These are phyloP conservation scores for Quillaja saponaria DNA, from an alignment of 306 rosid genomes.

Conservation along the genomic window DNA sequence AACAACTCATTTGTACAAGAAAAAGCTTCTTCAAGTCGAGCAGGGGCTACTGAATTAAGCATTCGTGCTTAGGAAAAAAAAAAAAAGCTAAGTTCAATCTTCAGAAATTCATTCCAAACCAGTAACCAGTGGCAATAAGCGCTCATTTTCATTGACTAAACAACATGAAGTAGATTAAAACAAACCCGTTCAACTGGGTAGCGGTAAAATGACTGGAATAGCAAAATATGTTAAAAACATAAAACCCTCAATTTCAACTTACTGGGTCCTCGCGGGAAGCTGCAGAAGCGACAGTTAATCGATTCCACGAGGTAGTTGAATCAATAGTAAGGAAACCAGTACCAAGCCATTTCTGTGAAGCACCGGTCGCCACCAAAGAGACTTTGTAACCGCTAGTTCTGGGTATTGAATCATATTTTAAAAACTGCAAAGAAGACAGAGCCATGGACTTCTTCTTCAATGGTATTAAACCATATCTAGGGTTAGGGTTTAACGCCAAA, in stretches of 20 bases:
- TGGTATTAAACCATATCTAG: constrained; percentile 25
- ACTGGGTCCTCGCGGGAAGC: constrained; percentile 74
- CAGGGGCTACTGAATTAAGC: no score
- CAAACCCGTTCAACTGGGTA: no score
- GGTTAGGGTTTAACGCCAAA: constrained; percentile 64
- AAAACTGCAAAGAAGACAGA: neutral
- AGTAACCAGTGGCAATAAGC: neutral
- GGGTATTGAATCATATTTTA: constrained; percentile 48
- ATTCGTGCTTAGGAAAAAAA: neutral
- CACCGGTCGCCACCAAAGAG: constrained; percentile 19
- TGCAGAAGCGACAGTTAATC: constrained; percentile 41
- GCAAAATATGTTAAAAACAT: neutral
- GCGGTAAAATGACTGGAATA: no score
- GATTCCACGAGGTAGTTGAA: constrained; percentile 37
- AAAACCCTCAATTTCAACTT: constrained; percentile 17
- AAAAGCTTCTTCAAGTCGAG: no score
- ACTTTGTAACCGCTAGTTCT: constrained; percentile 35
- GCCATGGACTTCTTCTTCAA: constrained; percentile 30
- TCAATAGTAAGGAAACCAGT: constrained; percentile 27
- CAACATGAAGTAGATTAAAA: neutral
- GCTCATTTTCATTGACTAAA: constrained; percentile 6
- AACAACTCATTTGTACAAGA: no score
- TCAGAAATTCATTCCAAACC: constrained; percentile 7
- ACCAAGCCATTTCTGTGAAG: constrained; percentile 28
- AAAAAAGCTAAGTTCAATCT: neutral